Conservation (phyloP, 805 yeast genomes). For the Metschnikowia noctiluminum region DNA sequence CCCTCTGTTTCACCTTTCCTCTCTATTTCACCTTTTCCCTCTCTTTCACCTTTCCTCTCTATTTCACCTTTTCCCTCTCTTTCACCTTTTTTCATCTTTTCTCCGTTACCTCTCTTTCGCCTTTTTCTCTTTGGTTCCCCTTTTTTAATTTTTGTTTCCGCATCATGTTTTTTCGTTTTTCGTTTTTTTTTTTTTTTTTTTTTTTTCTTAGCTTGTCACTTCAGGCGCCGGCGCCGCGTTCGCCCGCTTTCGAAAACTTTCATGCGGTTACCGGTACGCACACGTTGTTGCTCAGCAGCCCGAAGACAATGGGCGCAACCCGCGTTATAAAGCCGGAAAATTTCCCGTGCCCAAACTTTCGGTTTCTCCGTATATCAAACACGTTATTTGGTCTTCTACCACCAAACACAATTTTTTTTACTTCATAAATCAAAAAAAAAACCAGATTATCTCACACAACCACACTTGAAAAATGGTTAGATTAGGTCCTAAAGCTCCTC, state of each 20-base stretch:
- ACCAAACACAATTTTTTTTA: no score
- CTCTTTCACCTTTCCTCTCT: no score
- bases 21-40: no score
- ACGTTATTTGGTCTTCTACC: not conserved
- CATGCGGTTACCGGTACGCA: conserved; percentile 10
- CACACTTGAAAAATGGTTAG: conserved; percentile 55
- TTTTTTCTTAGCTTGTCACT: not conserved
- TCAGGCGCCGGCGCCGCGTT: not conserved
- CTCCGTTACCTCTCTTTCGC: no score
- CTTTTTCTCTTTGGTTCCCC: no score
- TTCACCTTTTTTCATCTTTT: no score
- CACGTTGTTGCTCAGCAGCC: conserved; percentile 4
- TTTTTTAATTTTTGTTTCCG: not conserved
- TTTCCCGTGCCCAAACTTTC: not conserved
- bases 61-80: no score
- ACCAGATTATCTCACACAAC: not conserved
- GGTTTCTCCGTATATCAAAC: not conserved
- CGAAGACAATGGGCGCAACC: not conserved
- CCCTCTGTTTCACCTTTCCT: no score
- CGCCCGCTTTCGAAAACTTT: not conserved
- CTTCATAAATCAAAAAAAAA: not conserved
- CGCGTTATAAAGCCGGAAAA: conserved; percentile 11
- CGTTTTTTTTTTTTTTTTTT: not conserved
- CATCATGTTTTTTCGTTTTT: not conserved
- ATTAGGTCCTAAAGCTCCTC: conserved; percentile 81